Evolutionary conservation across 2,329 filamentous ascomycete genomes (phyloP).

Genomic region (Cladosporium sp.): DNA sequence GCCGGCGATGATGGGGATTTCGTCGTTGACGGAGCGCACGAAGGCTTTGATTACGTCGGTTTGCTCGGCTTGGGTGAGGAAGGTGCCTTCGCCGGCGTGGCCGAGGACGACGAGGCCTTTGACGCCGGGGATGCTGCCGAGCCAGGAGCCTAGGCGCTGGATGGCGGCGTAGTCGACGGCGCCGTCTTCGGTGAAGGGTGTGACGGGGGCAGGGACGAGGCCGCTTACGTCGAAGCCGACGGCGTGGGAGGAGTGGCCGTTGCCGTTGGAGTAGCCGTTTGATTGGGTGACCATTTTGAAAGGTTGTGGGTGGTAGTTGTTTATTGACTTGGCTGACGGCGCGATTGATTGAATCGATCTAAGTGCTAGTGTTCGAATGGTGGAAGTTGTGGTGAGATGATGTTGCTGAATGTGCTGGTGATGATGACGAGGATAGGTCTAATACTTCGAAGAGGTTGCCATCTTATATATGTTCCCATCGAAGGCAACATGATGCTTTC

Average conservation of each 20-base stretch:
- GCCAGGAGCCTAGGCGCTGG: constrained; percentile 56
- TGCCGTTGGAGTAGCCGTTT: constrained; percentile 9
- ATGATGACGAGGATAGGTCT: background rate
- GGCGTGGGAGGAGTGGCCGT: constrained; percentile 3
- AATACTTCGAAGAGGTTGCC: background rate
- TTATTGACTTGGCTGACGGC: background rate
- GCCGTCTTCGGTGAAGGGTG: constrained; percentile 53
- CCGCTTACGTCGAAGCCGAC: constrained; percentile 50
- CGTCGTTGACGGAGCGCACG: constrained; percentile 54
- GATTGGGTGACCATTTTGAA: background rate
- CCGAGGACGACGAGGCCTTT: constrained; percentile 58
- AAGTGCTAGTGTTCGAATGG: background rate
- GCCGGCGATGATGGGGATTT: constrained; percentile 55
- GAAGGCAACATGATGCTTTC: background rate
- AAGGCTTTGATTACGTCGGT: constrained; percentile 55
- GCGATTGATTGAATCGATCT: background rate
- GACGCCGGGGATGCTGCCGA: constrained; percentile 54
- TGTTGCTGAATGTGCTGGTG: background rate
- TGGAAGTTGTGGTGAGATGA: background rate
- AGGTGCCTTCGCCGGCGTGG: constrained; percentile 58
- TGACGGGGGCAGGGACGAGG: constrained; percentile 55
- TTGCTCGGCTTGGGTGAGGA: constrained; percentile 55
- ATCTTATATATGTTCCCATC: background rate
- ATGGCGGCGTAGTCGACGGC: constrained; percentile 56
- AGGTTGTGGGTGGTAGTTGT: background rate